Evolutionary conservation across 495 filamentous ascomycete species (phyloP).

Genomic region (Aspergillus kassunensis): DNA sequence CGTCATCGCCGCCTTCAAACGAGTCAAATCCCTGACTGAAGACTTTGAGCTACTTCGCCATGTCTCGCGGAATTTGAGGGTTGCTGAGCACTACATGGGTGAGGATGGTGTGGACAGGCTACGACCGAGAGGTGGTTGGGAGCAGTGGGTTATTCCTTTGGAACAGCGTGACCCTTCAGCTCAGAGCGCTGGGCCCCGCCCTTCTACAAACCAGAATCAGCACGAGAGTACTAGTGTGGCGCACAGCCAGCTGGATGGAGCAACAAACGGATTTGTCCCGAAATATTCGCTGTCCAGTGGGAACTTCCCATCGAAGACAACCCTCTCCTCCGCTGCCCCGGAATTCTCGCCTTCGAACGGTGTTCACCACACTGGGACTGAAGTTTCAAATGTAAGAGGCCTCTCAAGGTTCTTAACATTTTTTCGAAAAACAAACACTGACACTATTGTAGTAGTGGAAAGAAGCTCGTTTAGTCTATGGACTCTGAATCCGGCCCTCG

Average conservation of each 20-base stretch:
- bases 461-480: background rate
- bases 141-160: slow-evolving; percentile 69
- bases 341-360: slow-evolving; percentile 64
- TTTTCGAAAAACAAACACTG: slow-evolving; percentile 40
- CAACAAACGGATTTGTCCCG: slow-evolving; percentile 31
- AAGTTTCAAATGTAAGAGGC: slow-evolving; percentile 42
- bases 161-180: slow-evolving; percentile 58
- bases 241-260: slow-evolving; percentile 25
- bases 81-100: slow-evolving; percentile 64
- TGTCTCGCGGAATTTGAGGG: slow-evolving; percentile 65
- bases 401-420: slow-evolving; percentile 49
- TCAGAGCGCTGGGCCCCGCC: slow-evolving; percentile 53
- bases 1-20: slow-evolving; percentile 77
- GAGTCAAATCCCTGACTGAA: slow-evolving; percentile 70
- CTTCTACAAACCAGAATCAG: slow-evolving; percentile 22
- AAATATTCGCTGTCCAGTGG: slow-evolving; percentile 30
- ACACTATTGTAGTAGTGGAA: background rate
- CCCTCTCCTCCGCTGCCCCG: slow-evolving; percentile 69
- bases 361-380: slow-evolving; percentile 28
- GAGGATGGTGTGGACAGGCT: slow-evolving; percentile 75
- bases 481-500: slow-evolving; percentile 5
- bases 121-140: slow-evolving; percentile 72
- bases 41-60: slow-evolving; percentile 69
- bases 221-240: slow-evolving; percentile 26
- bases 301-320: slow-evolving; percentile 44